Evolutionary conservation across 106 monocot genomes (phyloP), one percentile per base, ranked within the genome.

Genomic region (Allium cepa): DNA sequence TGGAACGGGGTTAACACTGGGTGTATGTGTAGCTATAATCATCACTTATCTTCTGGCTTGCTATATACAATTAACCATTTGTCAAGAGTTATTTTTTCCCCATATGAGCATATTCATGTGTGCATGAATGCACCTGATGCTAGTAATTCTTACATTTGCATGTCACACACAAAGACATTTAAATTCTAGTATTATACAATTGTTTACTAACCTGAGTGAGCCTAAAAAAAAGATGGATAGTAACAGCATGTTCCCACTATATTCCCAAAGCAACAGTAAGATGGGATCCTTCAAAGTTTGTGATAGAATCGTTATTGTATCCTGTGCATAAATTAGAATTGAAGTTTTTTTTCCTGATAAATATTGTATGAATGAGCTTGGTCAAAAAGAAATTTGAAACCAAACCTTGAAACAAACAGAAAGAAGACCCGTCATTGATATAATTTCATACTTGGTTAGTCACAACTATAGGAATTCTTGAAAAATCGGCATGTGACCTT

Each of bases 401-500:
- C 58, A 61, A 9, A 88, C 96, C 96, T 92, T 92, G 84, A 73
- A 96, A 96, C 57, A 71, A 50, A 83, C 88, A 86, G 60, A 61
- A 82, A 75, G 53, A 77, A 11, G 69, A 28, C 70, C 79, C 84
- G 80, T 78, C 68, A 46, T 53, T 79, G 60, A 53, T 83, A 63
- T 88, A 85, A 71, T 85, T 75, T 50, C 91, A 69, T 62, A 96
- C 88, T 88, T 96, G 96, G 68, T 96, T 96, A 71, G 91, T 96
- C 50, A 88, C 91, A 27, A 96, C 76, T 50, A 96, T 69, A 60
- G 96, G 96, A 69, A 88, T 80, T 66, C 73, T 73, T 72, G 91
- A 91, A 78, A 96, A 86, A 78, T 96, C 96, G 71, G 96, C 96
- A 83, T 92, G 72, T 50, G 96, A 96, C 73, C 96, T 96, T 58